A percentile compares a stretch with the other conserved stretches of the same genome.
Conservation (phyloP, 1,139 yeast species). For the Yamadazyma spencermartinsiae region DNA sequence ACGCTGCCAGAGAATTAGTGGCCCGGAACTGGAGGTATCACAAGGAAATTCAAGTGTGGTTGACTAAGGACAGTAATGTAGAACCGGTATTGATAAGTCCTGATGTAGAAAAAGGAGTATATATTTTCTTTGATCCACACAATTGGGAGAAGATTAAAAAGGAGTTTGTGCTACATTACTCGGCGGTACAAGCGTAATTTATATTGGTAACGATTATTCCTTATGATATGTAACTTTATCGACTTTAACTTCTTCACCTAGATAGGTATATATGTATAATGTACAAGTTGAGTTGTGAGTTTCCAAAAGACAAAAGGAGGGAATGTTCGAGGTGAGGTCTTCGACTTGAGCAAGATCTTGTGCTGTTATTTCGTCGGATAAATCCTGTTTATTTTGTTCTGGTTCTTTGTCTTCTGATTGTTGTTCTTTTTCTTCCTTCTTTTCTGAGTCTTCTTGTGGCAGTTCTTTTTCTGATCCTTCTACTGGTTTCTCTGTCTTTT, state of each 20-base stretch:
- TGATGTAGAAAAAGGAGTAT: constrained; percentile 92
- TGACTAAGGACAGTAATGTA: constrained; percentile 87
- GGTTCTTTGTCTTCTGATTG: constrained; percentile 11
- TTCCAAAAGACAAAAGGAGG: constrained; percentile 87
- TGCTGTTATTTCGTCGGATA: constrained; percentile 16
- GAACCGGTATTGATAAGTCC: constrained; percentile 87
- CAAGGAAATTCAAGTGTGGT: constrained; percentile 93
- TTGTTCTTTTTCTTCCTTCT: constrained; percentile 14
- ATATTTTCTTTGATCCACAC: constrained; percentile 93
- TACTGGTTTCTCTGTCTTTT: constrained; percentile 11
- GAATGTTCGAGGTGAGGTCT: constrained; percentile 34
- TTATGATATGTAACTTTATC: constrained; percentile 85
- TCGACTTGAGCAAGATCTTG: constrained; percentile 11
- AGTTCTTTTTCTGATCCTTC: constrained; percentile 22
- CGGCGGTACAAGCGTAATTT: constrained; percentile 45
- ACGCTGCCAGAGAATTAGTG: constrained; percentile 86
- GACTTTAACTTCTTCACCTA: constrained; percentile 84
- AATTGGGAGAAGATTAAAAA: constrained; percentile 94
- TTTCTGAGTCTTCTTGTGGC: constrained; percentile 31
- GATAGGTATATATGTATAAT: constrained; percentile 78
- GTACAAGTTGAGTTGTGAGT: constrained; percentile 77
- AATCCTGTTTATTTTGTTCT: constrained; percentile 1
- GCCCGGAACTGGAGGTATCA: constrained; percentile 97
- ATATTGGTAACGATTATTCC: constrained; percentile 30
- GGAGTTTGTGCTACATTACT: constrained; percentile 71